Base-by-base conservation (phyloP, 129 eudicot species). In the Centella asiatica region DNA sequence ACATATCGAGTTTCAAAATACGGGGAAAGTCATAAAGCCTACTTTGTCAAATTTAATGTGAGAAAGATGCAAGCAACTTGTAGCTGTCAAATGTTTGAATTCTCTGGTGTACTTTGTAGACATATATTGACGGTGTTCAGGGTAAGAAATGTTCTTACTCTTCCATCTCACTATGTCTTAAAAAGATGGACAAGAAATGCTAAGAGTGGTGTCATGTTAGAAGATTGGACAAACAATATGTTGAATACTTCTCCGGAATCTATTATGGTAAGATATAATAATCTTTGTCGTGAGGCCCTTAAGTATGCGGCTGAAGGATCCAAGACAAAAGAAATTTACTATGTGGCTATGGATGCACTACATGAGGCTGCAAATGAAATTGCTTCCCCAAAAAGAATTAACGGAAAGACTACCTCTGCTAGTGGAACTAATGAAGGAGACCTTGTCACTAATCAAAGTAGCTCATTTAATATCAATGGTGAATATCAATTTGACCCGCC, bases 21-120 rank as follows among this genome's bases (percentile, higher is more conserved):
- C 44, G 82, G 72, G 45, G 68, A 67, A 49, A 75, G 72, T 60
- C 68, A 77, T 52, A 72, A 68, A 56, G 82, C 82, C 1, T 72
- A 68, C 66, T 26, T 58, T 4, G 79, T 81, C 74, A 60, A 29
- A 36, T 57, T 58, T 37, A 69, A 73, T 76, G 59, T 69, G 55
- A 54, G 72, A 8, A 66, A 72, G 52, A 73, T 73, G 82, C 73
- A 56, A 40, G 86, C 80, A 48, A 69, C 40, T 68, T 80, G 86
- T 69, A 76, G 86, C 57, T 80, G 86, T 29, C 81, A 72, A 74
- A 80, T 80, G 86, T 69, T 81, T 57, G 86, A 81, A 69, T 76
- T 76, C 67, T 60, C 72, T 1, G 86, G 86, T 7, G 65, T 81
- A 28, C 79, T 73, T 6, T 81, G 86, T 33, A 49, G 82, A 24